A percentile compares a stretch with the other conserved stretches of the same genome.
phyloP scores from a whole-genome alignment of 495 filamentous ascomycete species.

The Penicillium silybi region DNA sequence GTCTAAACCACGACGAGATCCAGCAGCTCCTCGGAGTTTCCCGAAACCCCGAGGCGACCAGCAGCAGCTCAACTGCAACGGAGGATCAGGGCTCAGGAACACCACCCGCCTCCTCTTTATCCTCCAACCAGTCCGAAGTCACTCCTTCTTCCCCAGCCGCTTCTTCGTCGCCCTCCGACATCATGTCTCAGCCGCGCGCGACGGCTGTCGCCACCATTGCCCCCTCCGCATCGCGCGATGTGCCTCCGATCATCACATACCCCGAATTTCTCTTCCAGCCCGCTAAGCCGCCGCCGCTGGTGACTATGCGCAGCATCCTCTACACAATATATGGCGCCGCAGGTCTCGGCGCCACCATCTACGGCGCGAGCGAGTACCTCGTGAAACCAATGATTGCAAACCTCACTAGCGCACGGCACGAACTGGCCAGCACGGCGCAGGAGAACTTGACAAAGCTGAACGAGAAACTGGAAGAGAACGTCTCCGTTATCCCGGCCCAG shows the following conservation, averaged over 20 bases:
- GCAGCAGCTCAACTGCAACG: constrained; percentile 18
- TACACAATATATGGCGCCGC: constrained; percentile 75
- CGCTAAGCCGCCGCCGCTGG: constrained; percentile 67
- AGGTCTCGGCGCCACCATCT: constrained; percentile 65
- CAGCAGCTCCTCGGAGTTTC: constrained; percentile 56
- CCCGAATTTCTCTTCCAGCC: constrained; percentile 79
- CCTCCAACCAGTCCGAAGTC: constrained; percentile 12
- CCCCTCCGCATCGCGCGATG: constrained; percentile 40
- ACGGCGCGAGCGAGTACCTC: constrained; percentile 76
- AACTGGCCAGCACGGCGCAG: constrained; percentile 64
- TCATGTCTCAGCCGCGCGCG: constrained; percentile 16
- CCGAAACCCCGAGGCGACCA: constrained; percentile 33
- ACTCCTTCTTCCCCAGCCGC: constrained; percentile 13
- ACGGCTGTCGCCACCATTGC: constrained; percentile 11
- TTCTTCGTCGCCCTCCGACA: constrained; percentile 7
- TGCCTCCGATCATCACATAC: constrained; percentile 92
- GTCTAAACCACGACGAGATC: constrained; percentile 64
- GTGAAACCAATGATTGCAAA: constrained; percentile 76
- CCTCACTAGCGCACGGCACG: constrained; percentile 74
- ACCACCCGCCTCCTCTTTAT: constrained; percentile 9
- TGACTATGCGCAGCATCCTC: constrained; percentile 70
- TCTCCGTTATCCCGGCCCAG: constrained; percentile 57
- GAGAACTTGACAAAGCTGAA: constrained; percentile 67
- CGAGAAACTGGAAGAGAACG: constrained; percentile 63
- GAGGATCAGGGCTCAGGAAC: constrained; percentile 15